Conservation (phyloP, 208 protist genomes). For the Naegleria lovaniensis region DNA sequence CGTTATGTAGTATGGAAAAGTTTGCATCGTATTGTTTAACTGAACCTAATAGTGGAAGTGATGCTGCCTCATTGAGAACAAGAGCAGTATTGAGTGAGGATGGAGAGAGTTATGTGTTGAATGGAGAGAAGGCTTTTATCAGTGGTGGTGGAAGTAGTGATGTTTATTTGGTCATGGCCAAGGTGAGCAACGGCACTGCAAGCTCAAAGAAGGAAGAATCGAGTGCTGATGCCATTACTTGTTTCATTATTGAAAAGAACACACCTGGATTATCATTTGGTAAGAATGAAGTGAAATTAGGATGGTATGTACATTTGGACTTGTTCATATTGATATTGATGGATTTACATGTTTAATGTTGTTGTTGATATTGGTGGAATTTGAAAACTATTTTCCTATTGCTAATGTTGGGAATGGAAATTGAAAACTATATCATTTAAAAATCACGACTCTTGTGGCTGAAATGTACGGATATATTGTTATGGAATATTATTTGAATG, state of each 20-base stretch:
- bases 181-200: neutral
- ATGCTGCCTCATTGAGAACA: slow-evolving; percentile 59
- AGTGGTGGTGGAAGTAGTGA: slow-evolving; percentile 54
- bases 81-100: slow-evolving; percentile 48
- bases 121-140: slow-evolving; percentile 67
- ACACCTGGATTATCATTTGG: slow-evolving; percentile 59
- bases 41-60: slow-evolving; percentile 56
- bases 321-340: neutral
- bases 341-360: too few species aligned
- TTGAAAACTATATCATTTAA: too few species aligned
- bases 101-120: slow-evolving; percentile 60
- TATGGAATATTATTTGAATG: too few species aligned
- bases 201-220: slow-evolving; percentile 30
- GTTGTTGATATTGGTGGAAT: slow-evolving; percentile 39
- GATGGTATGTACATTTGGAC: slow-evolving; percentile 61
- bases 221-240: slow-evolving; percentile 57
- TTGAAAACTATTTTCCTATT: too few species aligned
- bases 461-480: neutral
- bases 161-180: slow-evolving; percentile 47
- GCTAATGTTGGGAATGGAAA: too few species aligned
- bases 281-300: slow-evolving; percentile 59
- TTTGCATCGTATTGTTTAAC: slow-evolving; percentile 64
- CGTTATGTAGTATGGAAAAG: slow-evolving; percentile 37
- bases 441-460: too few species aligned
- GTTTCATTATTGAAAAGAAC: slow-evolving; percentile 57